Base-by-base conservation (phyloP, 169 alveolate species). In the Babesia bovis region DNA sequence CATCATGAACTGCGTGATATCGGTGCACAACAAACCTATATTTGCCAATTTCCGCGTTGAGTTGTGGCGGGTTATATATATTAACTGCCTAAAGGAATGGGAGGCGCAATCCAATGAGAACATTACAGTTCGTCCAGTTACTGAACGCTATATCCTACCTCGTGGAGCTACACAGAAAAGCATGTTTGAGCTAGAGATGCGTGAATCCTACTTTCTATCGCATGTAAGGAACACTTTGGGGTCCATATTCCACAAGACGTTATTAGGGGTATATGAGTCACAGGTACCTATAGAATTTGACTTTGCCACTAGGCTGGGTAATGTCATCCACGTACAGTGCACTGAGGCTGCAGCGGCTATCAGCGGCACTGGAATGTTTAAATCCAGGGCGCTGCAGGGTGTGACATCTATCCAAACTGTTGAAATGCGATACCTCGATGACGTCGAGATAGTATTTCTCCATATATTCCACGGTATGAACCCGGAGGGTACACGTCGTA, bases 231-330 rank as follows among this genome's bases (percentile, higher is more conserved):
- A 70, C 50, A 51, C 84, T 13, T 51, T 81, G 13, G 63, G 32
- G 21, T 44, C 88, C 35, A 70, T 81, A 3, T 70, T 81, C 58
- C 85, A 81, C 66, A 81, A 81, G 66, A 81, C 83, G 6, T 30
- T 81, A n/a, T 40, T 45, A 40, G 88, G 88, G 6, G 73, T 81
- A 1, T 81, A 81, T 45, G 88, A 81, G 49, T 23, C 88, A 12
- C 65, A 71, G 52, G 57, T 81, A 0, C 88, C 88, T 1, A 63
- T 81, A 9, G n/a, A 42, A 17, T 81, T 81, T 36, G 88, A 81
- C 49, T 81, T 81, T 66, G 66, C 71, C 12, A 70, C 57, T 10
- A 69, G 45, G 42, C 26, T 52, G 56, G 88, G 88, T 2, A 81
- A 71, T 23, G 76, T 70, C 33, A 56, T 81, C 15, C 33, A 52